Base-by-base conservation (phyloP, 2,329 filamentous ascomycete genomes). In the Dothistroma septosporum region DNA sequence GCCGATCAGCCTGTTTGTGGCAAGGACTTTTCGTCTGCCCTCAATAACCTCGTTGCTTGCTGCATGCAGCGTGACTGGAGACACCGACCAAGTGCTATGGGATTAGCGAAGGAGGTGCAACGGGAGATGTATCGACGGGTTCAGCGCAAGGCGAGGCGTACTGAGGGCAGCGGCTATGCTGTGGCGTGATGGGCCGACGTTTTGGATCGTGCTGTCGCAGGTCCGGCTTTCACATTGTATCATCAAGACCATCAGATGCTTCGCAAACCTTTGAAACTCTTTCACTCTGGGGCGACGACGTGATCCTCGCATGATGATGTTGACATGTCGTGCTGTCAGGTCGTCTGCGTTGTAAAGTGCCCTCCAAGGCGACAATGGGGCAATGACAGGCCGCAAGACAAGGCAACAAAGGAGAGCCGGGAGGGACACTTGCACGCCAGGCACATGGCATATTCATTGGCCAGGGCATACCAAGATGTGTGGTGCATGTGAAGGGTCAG, bases 1-100 rank as follows among this genome's bases (percentile, higher is more conserved):
- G 44, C 48, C 41, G 32, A 19, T n/a, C 48, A 44, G 10, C 56
- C 53, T 8, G 50, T 57, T 12, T 67, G 65, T 44, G 64, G 65
- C 4, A 57, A 55, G 16, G 32, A 31, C 21, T 62, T 55, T 46
- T 52, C 55, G 8, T 44, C 21, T 12, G 46, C 60, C 14, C 47
- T 62, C 28, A 59, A 62, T 46, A 59, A 59, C 31, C 35, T 58
- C 21, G 49, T 62, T 14, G 49, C 52, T 8, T 56, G 60, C 50
- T 62, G 60, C 31, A 59, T 62, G 60, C 24, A 28, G 31, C 31
- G 37, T 10, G 56, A 57, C 14, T 49, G 41, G 50, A 24, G 22
- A 7, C 19, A 53, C 16, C 19, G 60, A 37, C 60, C 60, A 9
- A 56, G 53, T 21, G 57, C 56, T 21, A 14, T 62, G 50, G 56